Evolutionary conservation across 768 basidiomycete genomes (phyloP), one percentile per base, ranked within the genome.

Genomic region (Tricholoma matsutake): DNA sequence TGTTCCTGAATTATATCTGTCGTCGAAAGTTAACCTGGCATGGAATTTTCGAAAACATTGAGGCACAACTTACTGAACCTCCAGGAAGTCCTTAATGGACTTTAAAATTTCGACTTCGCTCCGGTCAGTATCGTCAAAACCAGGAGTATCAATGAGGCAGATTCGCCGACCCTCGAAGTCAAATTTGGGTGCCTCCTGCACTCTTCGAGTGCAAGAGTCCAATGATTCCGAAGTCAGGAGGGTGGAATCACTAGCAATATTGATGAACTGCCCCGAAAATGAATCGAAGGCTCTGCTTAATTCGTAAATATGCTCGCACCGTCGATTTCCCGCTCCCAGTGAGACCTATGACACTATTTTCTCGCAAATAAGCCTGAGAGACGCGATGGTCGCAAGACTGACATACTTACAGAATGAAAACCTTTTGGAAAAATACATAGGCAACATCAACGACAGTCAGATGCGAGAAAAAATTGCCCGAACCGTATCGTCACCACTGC

Each of bases 131-230:
- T 79, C 78, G 37, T 79, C 79, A 34, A 79, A 79, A 13, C 77
- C 79, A 0, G 77, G 79, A 3, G 77, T 79, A 52, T 78, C 77
- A 13, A 78, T 69, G 31, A 78, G 61, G 1, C 62, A 71, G 47
- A 79, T 68, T 7, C 52, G 57, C 9, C 59, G 60, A 18, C 68
- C 72, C 28, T 72, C 66, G 22, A 78, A 66, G 13, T 41, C 56
- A 52, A 79, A 78, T 0, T 67, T 14, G 25, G 16, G 16, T 4
- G 43, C 43, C 6, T n/a, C 35, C 20, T 58, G 29, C 22, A 58
- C 57, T 13, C 31, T 10, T n/a, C 13, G 22, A 22, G 57, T 58
- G 16, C 57, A 58, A 18, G 43, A 58, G 4, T n/a, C 7, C 11
- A 58, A 31, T 14, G 6, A 6, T 2, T n/a, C 16, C 14, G 39